Conservation (phyloP, 1,284 basidiomycete genomes). For the Ceratobasidium sp. region DNA sequence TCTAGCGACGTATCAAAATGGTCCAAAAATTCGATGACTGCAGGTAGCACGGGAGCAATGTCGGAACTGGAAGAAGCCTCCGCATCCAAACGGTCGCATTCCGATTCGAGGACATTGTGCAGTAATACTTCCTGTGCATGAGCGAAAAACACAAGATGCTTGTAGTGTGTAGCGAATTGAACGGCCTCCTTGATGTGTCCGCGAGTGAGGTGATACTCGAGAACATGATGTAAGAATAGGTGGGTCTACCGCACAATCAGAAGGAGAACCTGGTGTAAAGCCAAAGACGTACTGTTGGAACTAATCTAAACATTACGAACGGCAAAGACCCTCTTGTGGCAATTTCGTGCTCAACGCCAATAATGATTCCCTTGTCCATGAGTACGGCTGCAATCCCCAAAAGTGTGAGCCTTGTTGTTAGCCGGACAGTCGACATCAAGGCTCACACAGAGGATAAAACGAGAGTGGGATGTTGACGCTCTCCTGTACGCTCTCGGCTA, state of each 20-base stretch:
- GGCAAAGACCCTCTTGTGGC: slow-evolving; percentile 78
- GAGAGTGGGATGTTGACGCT: slow-evolving; percentile 89
- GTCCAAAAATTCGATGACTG: slow-evolving; percentile 89
- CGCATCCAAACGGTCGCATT: slow-evolving; percentile 56
- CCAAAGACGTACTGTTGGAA: slow-evolving; percentile 74
- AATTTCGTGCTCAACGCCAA: slow-evolving; percentile 91
- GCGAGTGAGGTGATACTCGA: slow-evolving; percentile 81
- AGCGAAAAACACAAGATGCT: slow-evolving; percentile 88
- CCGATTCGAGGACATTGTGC: slow-evolving; percentile 93
- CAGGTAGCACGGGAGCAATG: slow-evolving; percentile 62
- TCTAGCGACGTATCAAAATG: slow-evolving; percentile 90
- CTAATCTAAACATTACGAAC: slow-evolving; percentile 91
- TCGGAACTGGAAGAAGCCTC: slow-evolving; percentile 48
- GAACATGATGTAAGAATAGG: slow-evolving; percentile 91
- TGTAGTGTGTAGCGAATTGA: slow-evolving; percentile 84
- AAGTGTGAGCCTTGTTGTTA: slow-evolving; percentile 36
- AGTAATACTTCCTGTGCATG: slow-evolving; percentile 94
- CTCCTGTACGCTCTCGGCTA: slow-evolving; percentile 79
- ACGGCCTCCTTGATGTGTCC: slow-evolving; percentile 80
- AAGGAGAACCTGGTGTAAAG: background rate
- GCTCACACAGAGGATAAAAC: slow-evolving; percentile 94
- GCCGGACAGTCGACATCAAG: background rate
- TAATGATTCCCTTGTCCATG: slow-evolving; percentile 98
- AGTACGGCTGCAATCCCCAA: slow-evolving; percentile 71
- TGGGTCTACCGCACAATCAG: slow-evolving; percentile 67